A percentile compares a stretch with the other conserved stretches of the same genome.
Evolutionary conservation across 1,139 yeast genomes (phyloP).

Genomic region (Suhomyces choctaworum): DNA sequence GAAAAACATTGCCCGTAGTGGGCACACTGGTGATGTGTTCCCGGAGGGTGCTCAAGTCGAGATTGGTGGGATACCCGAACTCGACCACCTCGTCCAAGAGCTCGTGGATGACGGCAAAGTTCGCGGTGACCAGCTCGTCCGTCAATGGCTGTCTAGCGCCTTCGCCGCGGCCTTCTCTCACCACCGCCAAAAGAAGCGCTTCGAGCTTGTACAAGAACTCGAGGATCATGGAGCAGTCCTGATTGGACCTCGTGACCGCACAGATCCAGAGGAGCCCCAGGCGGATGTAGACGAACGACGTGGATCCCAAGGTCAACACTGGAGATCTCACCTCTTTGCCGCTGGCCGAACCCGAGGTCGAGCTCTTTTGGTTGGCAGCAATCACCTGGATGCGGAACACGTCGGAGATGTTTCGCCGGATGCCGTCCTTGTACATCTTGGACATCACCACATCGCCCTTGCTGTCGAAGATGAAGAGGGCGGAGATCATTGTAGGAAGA

Average conservation of each 20-base stretch:
- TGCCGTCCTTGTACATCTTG: slow-evolving; percentile 49
- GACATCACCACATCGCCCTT: slow-evolving; percentile 88
- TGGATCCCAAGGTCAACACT: slow-evolving; percentile 85
- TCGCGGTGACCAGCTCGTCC: slow-evolving; percentile 40
- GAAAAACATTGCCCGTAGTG: slow-evolving; percentile 27
- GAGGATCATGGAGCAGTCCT: slow-evolving; percentile 76
- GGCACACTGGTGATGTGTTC: slow-evolving; percentile 26
- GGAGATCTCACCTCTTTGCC: slow-evolving; percentile 63
- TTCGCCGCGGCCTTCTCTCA: slow-evolving; percentile 19
- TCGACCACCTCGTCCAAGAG: slow-evolving; percentile 75
- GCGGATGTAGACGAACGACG: slow-evolving; percentile 81
- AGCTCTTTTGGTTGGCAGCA: slow-evolving; percentile 36
- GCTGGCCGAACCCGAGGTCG: slow-evolving; percentile 15
- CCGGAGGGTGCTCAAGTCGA: slow-evolving; percentile 51
- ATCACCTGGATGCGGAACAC: slow-evolving; percentile 90
- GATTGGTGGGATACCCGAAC: slow-evolving; percentile 78
- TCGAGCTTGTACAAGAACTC: slow-evolving; percentile 74
- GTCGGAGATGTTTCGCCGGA: slow-evolving; percentile 67
- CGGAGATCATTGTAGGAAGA: slow-evolving; percentile 72
- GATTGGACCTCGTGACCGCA: slow-evolving; percentile 84
- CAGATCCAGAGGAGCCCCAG: slow-evolving; percentile 76
- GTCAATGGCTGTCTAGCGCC: slow-evolving; percentile 19
- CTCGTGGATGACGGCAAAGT: slow-evolving; percentile 72
- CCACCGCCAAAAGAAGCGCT: slow-evolving; percentile 34
- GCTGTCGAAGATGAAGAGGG: slow-evolving; percentile 70